phyloP scores from a whole-genome alignment of 2,329 filamentous ascomycete species.

The Pezicula carpinea region DNA sequence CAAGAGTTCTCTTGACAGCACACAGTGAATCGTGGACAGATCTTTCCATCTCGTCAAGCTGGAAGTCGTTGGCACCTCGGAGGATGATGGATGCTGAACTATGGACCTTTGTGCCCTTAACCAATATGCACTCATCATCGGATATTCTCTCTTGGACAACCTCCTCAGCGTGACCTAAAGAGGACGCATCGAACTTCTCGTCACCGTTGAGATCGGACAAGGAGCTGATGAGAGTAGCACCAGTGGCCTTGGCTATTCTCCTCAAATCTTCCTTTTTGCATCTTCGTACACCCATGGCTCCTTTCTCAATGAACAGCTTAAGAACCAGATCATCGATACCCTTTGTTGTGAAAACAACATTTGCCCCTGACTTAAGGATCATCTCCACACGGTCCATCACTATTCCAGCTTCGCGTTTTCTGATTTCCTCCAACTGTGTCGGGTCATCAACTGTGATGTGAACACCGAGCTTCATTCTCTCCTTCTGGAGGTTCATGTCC shows the following conservation, averaged over 20 bases:
- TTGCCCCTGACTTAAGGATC: constrained; percentile 95
- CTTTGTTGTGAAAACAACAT: constrained; percentile 95
- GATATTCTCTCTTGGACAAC: constrained; percentile 98
- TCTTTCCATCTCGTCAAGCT: constrained; percentile 98
- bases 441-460: constrained; percentile 98
- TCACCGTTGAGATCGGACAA: constrained; percentile 96
- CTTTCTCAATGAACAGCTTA: constrained; percentile 91
- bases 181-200: constrained; percentile 89
- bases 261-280: constrained; percentile 99
- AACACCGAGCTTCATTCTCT: constrained; percentile 97
- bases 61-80: constrained; percentile 91
- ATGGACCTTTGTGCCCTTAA: constrained; percentile 93
- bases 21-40: constrained; percentile 96
- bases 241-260: constrained; percentile 92
- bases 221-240: constrained; percentile 86
- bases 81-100: constrained; percentile 95
- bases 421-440: constrained; percentile 94
- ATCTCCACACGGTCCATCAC: constrained; percentile 91
- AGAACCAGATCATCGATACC: constrained; percentile 95
- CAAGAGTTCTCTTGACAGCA: constrained; percentile 93
- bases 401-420: constrained; percentile 87
- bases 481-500: constrained; percentile 98
- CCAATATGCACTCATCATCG: constrained; percentile 94
- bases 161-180: constrained; percentile 88
- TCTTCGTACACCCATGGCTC: constrained; percentile 90